Conservation (phyloP, 139 green algal genomes). For the Yamagishiella unicocca region DNA sequence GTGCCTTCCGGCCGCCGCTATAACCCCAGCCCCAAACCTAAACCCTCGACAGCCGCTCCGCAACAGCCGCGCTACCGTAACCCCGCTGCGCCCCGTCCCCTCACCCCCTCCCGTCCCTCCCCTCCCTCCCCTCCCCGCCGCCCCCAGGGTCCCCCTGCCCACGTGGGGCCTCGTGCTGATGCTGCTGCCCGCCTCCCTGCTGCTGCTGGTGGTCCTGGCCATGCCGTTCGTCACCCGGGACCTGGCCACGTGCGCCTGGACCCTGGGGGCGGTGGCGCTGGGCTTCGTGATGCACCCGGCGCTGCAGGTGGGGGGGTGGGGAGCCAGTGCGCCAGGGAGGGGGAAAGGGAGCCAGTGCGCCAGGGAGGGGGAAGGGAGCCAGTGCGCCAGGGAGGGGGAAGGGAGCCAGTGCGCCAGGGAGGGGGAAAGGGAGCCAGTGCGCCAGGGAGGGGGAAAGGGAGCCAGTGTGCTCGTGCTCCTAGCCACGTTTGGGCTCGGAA, state of each 20-base stretch:
- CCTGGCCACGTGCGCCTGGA: constrained; percentile 65
- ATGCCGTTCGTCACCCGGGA: constrained; percentile 68
- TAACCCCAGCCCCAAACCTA: too few species aligned
- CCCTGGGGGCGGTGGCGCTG: constrained; percentile 53
- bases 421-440: background rate
- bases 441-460: background rate
- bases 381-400: background rate
- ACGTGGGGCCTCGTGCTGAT: constrained; percentile 82
- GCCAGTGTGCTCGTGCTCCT: background rate
- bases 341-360: too few species aligned
- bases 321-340: background rate
- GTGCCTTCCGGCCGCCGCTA: too few species aligned
- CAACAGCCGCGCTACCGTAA: too few species aligned
- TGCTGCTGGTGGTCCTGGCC: constrained; percentile 80
- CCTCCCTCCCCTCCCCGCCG: background rate
- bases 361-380: background rate
- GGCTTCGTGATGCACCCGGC: constrained; percentile 80
- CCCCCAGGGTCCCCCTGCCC: constrained; percentile 80
- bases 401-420: background rate
- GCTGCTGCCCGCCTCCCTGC: constrained; percentile 78
- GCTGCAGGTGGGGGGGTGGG: constrained; percentile 60
- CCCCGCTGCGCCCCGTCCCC: background rate
- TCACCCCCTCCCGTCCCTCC: background rate
- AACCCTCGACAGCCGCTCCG: too few species aligned
- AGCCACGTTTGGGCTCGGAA: background rate